A percentile compares a stretch with the other conserved stretches of the same genome.
Conservation (phyloP, 192 early-diverging fungal genomes). For the Gryganskiella cystojenkinii region DNA sequence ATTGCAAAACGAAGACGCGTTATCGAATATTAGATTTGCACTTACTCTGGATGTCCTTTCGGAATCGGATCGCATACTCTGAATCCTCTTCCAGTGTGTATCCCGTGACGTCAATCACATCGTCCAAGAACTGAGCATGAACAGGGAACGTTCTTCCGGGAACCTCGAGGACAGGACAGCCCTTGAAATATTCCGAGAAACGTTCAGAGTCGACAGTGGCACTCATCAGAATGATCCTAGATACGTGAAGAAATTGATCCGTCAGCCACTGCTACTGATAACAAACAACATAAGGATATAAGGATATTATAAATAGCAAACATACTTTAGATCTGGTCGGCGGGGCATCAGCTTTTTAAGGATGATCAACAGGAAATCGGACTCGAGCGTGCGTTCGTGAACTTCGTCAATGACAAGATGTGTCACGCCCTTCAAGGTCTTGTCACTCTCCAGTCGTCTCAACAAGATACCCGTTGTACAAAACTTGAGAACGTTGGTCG, state of each 20-base stretch:
- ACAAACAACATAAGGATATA: too few species aligned
- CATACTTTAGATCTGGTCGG: slow-evolving; percentile 65
- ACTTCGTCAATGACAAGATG: slow-evolving; percentile 85
- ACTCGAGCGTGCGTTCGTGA: slow-evolving; percentile 80
- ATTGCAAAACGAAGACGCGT: too few species aligned
- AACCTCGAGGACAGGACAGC: slow-evolving; percentile 70
- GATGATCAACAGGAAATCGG: slow-evolving; percentile 79
- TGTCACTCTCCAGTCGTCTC: slow-evolving; percentile 72
- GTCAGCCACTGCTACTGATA: too few species aligned
- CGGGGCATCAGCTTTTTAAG: slow-evolving; percentile 63
- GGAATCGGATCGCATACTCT: slow-evolving; percentile 54
- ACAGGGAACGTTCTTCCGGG: slow-evolving; percentile 84
- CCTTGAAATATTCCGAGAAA: slow-evolving; percentile 72
- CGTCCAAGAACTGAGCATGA: slow-evolving; percentile 75
- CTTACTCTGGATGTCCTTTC: slow-evolving; percentile 50
- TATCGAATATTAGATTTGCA: not conserved
- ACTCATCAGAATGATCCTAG: slow-evolving; percentile 74
- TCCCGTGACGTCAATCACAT: slow-evolving; percentile 68
- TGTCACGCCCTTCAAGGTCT: slow-evolving; percentile 63
- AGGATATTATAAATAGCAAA: slow-evolving; percentile 3
- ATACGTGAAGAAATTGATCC: not conserved
- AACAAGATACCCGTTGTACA: slow-evolving; percentile 85
- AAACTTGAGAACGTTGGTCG: slow-evolving; percentile 73
- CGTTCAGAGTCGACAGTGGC: slow-evolving; percentile 75
- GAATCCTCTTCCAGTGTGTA: slow-evolving; percentile 64